Conservation (phyloP, 768 basidiomycete genomes). For the Clathrus columnatus region DNA sequence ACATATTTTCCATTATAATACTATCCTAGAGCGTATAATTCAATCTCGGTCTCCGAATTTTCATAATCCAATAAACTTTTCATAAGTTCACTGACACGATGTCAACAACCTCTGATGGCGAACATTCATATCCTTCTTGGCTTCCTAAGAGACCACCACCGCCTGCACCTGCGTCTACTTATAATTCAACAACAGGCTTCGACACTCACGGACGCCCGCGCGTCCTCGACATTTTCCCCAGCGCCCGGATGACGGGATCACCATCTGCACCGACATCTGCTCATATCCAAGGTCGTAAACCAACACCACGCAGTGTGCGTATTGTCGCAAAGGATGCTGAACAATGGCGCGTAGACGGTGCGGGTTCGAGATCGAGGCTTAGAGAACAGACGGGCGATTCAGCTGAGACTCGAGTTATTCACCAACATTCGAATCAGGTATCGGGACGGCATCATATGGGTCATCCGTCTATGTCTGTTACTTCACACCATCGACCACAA, state of each 20-base stretch:
- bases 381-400: constrained; percentile 32
- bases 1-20: too few species aligned
- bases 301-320: constrained; percentile 74
- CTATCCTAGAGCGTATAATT: neutral
- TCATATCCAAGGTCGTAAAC: constrained; percentile 60
- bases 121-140: constrained; percentile 50
- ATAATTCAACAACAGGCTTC: constrained; percentile 2
- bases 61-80: neutral
- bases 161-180: constrained; percentile 63
- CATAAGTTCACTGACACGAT: neutral
- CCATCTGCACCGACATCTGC: constrained; percentile 39
- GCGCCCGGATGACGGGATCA: constrained; percentile 3
- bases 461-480: constrained; percentile 28
- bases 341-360: neutral
- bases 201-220: constrained; percentile 11
- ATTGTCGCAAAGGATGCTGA: constrained; percentile 61
- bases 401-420: constrained; percentile 4
- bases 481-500: constrained; percentile 4
- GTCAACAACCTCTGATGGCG: neutral
- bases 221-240: constrained; percentile 8
- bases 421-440: constrained; percentile 15
- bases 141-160: constrained; percentile 70
- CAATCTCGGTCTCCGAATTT: neutral
- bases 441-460: constrained; percentile 33
- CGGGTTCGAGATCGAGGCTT: constrained; percentile 30